phyloP scores from a whole-genome alignment of 2,329 filamentous ascomycete species.

The Hypoxylon sp. region DNA sequence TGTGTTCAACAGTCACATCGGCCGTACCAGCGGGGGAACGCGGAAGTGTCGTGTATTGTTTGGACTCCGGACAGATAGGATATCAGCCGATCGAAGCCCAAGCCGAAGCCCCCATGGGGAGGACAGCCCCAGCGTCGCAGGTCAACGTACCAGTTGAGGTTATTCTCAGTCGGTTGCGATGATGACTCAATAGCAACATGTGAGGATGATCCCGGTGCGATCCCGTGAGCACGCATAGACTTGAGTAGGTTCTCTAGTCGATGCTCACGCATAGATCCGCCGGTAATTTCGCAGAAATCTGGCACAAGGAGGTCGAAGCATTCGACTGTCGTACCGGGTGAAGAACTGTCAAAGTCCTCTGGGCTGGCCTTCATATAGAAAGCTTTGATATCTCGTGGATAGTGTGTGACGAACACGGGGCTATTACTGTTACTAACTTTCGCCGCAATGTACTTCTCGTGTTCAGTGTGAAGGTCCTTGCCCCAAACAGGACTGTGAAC shows the following conservation, averaged over 20 bases:
- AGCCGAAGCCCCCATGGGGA: constrained; percentile 90
- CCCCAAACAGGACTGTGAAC: constrained; percentile 78
- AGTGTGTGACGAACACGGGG: constrained; percentile 93
- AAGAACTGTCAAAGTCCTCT: constrained; percentile 26
- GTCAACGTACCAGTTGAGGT: constrained; percentile 88
- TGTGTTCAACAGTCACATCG: constrained; percentile 69
- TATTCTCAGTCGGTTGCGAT: constrained; percentile 49
- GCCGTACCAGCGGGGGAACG: constrained; percentile 83
- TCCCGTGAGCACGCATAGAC: constrained; percentile 78
- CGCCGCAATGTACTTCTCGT: constrained; percentile 89
- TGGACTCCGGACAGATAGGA: constrained; percentile 85
- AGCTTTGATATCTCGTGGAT: constrained; percentile 89
- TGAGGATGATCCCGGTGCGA: constrained; percentile 61
- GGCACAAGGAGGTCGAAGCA: constrained; percentile 93
- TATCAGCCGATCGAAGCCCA: constrained; percentile 90
- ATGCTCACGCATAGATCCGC: constrained; percentile 91
- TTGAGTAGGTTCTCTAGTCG: constrained; percentile 75
- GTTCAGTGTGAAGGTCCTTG: constrained; percentile 85
- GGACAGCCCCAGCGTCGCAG: constrained; percentile 91
- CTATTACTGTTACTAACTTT: constrained; percentile 62
- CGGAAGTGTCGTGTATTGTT: constrained; percentile 87
- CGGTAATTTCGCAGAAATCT: constrained; percentile 87
- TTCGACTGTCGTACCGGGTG: constrained; percentile 74
- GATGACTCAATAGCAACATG: constrained; percentile 49
- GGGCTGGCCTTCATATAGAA: constrained; percentile 79